Evolutionary conservation across 768 basidiomycete species (phyloP).

Genomic region (Russula sp.): DNA sequence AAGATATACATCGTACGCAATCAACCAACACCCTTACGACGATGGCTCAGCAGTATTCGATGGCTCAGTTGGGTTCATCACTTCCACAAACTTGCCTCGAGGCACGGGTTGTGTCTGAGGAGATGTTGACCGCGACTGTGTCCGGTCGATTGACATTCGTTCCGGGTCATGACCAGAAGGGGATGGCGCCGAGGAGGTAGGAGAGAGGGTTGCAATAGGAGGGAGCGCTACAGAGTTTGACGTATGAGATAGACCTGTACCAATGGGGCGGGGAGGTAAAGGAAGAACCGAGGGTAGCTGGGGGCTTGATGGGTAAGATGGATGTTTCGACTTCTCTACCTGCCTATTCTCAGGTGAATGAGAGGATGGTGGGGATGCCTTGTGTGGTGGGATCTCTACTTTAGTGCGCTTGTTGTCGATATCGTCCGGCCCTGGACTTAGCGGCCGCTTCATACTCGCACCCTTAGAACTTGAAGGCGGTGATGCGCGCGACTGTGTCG

Average conservation of each 20-base stretch:
- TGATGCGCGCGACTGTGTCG: constrained; percentile 58
- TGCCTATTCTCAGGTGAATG: constrained; percentile 54
- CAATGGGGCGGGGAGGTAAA: constrained; percentile 70
- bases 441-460: constrained; percentile 54
- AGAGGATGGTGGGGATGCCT: constrained; percentile 57
- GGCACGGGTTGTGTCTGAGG: constrained; percentile 43
- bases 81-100: constrained; percentile 48
- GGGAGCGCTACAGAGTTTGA: constrained; percentile 50
- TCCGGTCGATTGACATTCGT: constrained; percentile 43
- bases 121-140: constrained; percentile 35
- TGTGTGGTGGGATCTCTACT: constrained; percentile 46
- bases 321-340: constrained; percentile 29
- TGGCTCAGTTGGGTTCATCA: constrained; percentile 49
- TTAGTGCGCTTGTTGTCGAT: constrained; percentile 58
- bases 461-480: constrained; percentile 38
- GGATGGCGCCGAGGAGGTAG: constrained; percentile 51
- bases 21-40: constrained; percentile 13
- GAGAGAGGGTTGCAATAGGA: constrained; percentile 64
- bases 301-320: constrained; percentile 41
- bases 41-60: constrained; percentile 32
- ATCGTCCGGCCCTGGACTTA: constrained; percentile 58
- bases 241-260: constrained; percentile 42
- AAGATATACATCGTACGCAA: constrained; percentile 21
- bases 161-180: constrained; percentile 45
- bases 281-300: constrained; percentile 57